Base-by-base conservation (phyloP, 805 yeast species). In the Starmerella stellata region DNA sequence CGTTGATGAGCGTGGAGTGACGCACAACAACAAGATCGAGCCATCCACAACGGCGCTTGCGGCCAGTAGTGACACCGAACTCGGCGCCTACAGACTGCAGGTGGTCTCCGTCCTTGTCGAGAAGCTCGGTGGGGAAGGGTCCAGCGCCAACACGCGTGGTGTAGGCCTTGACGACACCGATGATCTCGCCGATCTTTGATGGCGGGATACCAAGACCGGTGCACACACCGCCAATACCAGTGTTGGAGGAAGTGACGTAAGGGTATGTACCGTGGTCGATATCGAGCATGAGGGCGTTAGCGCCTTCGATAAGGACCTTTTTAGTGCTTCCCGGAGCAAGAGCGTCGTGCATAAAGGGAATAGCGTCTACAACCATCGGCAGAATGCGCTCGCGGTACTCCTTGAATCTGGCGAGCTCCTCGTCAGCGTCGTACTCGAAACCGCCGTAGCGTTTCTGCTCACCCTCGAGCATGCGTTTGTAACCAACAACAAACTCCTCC, bases 41-140 rank as follows among this genome's bases (percentile, higher is more conserved):
- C 98, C 98, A 90, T 41, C 98, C 98, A 61, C 98, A 90, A 64
- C 98, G 76, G 68, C 98, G 79, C 70, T 85, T 83, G 66, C 98
- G 77, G 50, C 98, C 98, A 28, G 98, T 90, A 47, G 98, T 90
- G 51, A 90, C 98, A 62, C 98, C 98, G 54, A 58, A 80, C 63
- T 90, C 98, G 42, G 85, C 93, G 54, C 98, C 98, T 46, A 90
- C 80, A 33, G 68, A 62, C 61, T 90, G 98, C 56, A 90, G 68
- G 48, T 73, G 72, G 53, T 79, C 93, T 55, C 98, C 98, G 35
- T 65, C 72, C 28, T 64, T 74, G 59, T 87, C 83, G 57, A 85
- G 70, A 59, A 85, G 96, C 63, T 90, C 98, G 41, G 96, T 77
- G 45, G 98, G 95, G 78, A 90, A 90, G 24, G 98, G 98, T 48